Conservation (phyloP, 164 flowering plant genomes). For the Aristolochia californica region DNA sequence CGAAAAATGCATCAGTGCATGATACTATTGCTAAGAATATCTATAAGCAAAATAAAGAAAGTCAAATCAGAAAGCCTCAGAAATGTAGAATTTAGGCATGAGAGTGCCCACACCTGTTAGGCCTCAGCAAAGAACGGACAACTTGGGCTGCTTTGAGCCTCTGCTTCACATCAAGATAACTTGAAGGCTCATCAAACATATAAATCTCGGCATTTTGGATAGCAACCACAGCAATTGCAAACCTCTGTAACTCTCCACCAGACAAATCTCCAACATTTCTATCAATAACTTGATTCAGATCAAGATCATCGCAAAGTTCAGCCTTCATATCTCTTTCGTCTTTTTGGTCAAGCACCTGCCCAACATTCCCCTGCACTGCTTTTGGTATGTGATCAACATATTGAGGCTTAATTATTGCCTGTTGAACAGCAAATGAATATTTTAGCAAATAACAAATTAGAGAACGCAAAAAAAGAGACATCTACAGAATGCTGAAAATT, state of each 20-base stretch:
- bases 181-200: slow-evolving; percentile 99
- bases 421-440: slow-evolving; percentile 1
- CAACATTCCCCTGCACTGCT: slow-evolving; percentile 95
- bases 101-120: slow-evolving; percentile 47
- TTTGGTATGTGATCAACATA: slow-evolving; percentile 97
- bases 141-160: slow-evolving; percentile 99
- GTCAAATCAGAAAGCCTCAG: not conserved
- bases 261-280: slow-evolving; percentile 93
- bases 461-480: too few relatives aligned
- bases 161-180: slow-evolving; percentile 99
- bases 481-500: too few relatives aligned
- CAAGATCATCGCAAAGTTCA: slow-evolving; percentile 67
- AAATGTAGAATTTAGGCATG: not conserved
- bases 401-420: slow-evolving; percentile 98
- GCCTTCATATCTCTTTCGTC: slow-evolving; percentile 78
- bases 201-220: slow-evolving; percentile 91
- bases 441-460: not conserved
- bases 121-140: slow-evolving; percentile 77
- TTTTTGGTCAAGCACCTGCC: slow-evolving; percentile 88
- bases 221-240: slow-evolving; percentile 97
- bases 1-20: not conserved
- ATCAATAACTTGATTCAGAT: slow-evolving; percentile 86
- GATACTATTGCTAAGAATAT: not conserved
- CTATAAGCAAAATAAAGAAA: too few relatives aligned
- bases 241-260: slow-evolving; percentile 98